Percentiles rank a stretch among this genome's conserved stretches.
phyloP scores from a whole-genome alignment of 1,284 basidiomycete species.

The Ganoderma meredithae region DNA sequence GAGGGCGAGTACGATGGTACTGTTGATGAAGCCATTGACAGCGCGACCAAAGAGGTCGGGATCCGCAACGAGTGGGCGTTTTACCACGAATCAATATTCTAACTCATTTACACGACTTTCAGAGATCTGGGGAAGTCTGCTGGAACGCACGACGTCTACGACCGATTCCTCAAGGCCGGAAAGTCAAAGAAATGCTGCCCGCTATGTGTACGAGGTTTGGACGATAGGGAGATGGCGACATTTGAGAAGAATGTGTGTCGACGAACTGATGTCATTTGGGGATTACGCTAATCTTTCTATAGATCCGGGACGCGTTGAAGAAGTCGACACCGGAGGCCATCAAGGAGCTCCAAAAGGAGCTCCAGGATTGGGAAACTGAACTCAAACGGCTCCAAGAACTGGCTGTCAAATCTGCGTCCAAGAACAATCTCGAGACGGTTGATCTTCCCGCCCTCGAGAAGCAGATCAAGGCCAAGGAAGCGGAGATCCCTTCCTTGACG shows the following conservation, averaged over 20 bases:
- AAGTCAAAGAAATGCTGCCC: constrained; percentile 75
- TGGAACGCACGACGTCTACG: constrained; percentile 65
- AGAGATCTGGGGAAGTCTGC: constrained; percentile 42
- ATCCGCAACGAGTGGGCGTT: constrained; percentile 60
- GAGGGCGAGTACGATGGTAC: constrained; percentile 41
- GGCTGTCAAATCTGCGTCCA: constrained; percentile 59
- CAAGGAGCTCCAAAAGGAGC: constrained; percentile 52
- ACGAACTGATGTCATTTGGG: not conserved
- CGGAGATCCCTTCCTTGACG: constrained; percentile 57
- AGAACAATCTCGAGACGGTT: constrained; percentile 59
- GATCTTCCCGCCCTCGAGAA: constrained; percentile 76
- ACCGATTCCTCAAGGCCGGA: constrained; percentile 67
- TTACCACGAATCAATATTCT: not conserved
- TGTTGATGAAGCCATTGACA: constrained; percentile 65
- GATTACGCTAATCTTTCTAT: constrained; percentile 10
- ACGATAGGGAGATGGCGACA: constrained; percentile 62
- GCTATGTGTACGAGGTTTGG: constrained; percentile 79
- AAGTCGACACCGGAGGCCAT: constrained; percentile 52
- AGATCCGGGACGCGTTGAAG: constrained; percentile 66
- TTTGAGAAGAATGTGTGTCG: constrained; percentile 74
- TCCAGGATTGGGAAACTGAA: constrained; percentile 69
- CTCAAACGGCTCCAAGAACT: constrained; percentile 65
- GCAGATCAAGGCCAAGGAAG: constrained; percentile 67
- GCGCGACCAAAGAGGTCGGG: constrained; percentile 61
- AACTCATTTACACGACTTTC: not conserved